These are phyloP conservation scores for Tolypocladium amazonense DNA, from an alignment of 2,329 filamentous ascomycete species.

Conservation along the genomic window DNA sequence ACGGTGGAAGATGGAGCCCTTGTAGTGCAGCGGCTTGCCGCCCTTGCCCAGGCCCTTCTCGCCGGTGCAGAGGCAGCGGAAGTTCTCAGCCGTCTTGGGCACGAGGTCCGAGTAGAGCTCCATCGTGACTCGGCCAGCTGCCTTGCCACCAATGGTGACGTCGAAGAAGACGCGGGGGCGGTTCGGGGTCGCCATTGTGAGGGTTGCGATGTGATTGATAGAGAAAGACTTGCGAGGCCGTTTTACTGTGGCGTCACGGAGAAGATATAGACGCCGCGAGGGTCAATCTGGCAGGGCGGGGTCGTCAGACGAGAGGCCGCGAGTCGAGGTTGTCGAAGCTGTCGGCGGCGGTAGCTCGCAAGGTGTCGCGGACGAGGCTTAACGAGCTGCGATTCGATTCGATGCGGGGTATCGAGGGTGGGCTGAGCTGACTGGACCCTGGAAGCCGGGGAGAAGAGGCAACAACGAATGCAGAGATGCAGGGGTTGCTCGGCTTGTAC, in stretches of 20 bases:
- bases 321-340: background rate
- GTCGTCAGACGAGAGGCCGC: background rate
- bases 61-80: slow-evolving; percentile 85
- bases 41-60: slow-evolving; percentile 78
- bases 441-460: background rate
- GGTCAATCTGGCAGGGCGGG: background rate
- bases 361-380: background rate
- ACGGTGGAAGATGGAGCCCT: slow-evolving; percentile 86
- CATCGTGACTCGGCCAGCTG: slow-evolving; percentile 71
- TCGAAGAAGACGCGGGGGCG: slow-evolving; percentile 88
- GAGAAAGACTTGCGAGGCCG: background rate
- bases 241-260: background rate
- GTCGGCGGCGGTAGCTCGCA: background rate
- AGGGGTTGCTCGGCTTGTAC: background rate
- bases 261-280: background rate
- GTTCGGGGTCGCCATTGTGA: slow-evolving; percentile 32
- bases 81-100: slow-evolving; percentile 94
- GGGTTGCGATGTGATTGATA: background rate
- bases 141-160: slow-evolving; percentile 66
- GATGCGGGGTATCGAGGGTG: background rate
- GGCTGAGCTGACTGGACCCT: background rate
- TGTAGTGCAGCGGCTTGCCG: slow-evolving; percentile 85
- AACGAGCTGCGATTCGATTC: background rate
- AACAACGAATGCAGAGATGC: background rate
- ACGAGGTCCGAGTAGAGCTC: slow-evolving; percentile 71